Evolutionary conservation across 768 basidiomycete genomes (phyloP).

Genomic region (Dictyophora rubrovolvata): DNA sequence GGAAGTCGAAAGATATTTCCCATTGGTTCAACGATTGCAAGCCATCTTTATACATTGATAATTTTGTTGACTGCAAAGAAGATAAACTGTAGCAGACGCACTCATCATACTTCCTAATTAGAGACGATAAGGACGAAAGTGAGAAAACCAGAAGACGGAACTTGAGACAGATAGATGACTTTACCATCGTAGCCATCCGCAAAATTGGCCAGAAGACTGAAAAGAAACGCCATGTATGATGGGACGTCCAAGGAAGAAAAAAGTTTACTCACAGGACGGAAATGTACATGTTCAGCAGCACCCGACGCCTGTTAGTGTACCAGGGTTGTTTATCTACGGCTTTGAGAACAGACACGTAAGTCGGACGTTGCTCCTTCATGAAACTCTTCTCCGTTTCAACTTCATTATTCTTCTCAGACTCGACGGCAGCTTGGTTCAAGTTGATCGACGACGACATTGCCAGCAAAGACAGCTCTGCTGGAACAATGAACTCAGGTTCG

Average conservation of each 20-base stretch:
- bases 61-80: neutral
- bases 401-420: neutral
- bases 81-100: slow-evolving; percentile 11
- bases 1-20: slow-evolving; percentile 24
- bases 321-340: neutral
- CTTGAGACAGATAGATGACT: neutral
- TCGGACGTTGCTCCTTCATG: neutral
- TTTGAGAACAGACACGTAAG: slow-evolving; percentile 2
- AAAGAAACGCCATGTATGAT: neutral
- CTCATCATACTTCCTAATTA: slow-evolving; percentile 29
- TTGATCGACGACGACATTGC: neutral
- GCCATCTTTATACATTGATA: slow-evolving; percentile 18
- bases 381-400: neutral
- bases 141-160: neutral
- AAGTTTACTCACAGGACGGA: neutral
- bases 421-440: neutral
- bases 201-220: slow-evolving; percentile 7
- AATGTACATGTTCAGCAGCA: slow-evolving; percentile 5
- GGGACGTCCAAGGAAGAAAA: neutral
- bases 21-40: slow-evolving; percentile 29
- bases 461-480: slow-evolving; percentile 4
- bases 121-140: neutral
- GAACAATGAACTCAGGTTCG: neutral
- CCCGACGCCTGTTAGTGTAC: slow-evolving; percentile 3
- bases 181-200: slow-evolving; percentile 26